phyloP scores from a whole-genome alignment of 2,329 filamentous ascomycete species.

The Xylaria polymorpha region DNA sequence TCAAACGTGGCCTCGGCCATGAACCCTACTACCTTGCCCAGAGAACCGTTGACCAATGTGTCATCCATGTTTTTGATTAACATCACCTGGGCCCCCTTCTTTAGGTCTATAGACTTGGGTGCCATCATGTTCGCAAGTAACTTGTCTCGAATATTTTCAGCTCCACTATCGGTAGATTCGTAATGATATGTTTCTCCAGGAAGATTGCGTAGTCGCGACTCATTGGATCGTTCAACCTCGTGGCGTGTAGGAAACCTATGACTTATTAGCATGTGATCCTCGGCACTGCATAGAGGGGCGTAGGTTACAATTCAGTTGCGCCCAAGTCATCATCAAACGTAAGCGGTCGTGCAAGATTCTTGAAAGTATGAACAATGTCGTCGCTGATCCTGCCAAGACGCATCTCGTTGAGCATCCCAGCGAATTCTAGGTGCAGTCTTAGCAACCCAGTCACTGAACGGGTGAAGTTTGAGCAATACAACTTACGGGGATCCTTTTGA shows the following conservation, averaged over 20 bases:
- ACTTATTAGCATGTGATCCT: constrained; percentile 29
- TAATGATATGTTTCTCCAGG: constrained; percentile 76
- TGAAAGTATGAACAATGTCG: constrained; percentile 82
- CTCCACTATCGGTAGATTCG: constrained; percentile 80
- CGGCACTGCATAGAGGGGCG: not conserved
- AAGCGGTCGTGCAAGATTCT: constrained; percentile 75
- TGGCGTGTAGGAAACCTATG: constrained; percentile 82
- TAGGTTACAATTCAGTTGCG: constrained; percentile 79
- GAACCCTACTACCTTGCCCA: constrained; percentile 86
- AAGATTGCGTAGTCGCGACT: constrained; percentile 76
- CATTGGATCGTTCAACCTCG: constrained; percentile 91
- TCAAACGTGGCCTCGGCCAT: constrained; percentile 65
- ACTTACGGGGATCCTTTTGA: constrained; percentile 81
- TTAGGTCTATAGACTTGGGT: constrained; percentile 80
- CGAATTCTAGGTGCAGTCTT: constrained; percentile 70
- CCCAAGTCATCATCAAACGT: constrained; percentile 78
- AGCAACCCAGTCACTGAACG: not conserved
- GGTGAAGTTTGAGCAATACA: not conserved
- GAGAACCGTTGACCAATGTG: constrained; percentile 89
- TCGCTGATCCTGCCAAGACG: constrained; percentile 83
- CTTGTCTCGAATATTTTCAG: constrained; percentile 77
- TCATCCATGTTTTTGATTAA: constrained; percentile 99
- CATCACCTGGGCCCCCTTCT: constrained; percentile 97
- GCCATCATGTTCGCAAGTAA: constrained; percentile 93
- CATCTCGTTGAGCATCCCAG: constrained; percentile 98